Percentiles rank a stretch among this genome's conserved stretches.
Conservation (phyloP, 108 stramenopile species). For the Cyclotella sp. region DNA sequence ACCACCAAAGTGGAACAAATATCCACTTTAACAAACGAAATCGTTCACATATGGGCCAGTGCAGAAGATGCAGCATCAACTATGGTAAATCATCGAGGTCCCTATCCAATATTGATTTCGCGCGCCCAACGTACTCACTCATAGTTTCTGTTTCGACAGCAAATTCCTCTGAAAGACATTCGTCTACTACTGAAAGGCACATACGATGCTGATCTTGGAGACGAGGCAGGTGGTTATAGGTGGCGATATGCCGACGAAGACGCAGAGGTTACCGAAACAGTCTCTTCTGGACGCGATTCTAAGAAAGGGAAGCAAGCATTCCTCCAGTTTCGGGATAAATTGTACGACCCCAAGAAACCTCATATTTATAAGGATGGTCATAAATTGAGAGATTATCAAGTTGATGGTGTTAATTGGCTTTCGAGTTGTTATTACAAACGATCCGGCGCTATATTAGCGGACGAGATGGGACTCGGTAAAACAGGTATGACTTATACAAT, state of each 20-base stretch:
- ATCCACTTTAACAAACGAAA: constrained; percentile 62
- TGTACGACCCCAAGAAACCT: constrained; percentile 85
- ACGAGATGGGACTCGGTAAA: constrained; percentile 90
- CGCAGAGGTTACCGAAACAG: constrained; percentile 72
- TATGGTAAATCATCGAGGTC: constrained; percentile 20
- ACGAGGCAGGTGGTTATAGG: constrained; percentile 85
- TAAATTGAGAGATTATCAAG: constrained; percentile 92
- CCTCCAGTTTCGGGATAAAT: constrained; percentile 82
- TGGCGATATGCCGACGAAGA: constrained; percentile 84
- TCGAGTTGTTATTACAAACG: constrained; percentile 91
- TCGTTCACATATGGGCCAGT: constrained; percentile 79
- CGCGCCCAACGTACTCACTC: no score
- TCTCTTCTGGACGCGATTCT: constrained; percentile 59
- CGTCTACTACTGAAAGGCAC: constrained; percentile 68
- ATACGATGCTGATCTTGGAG: constrained; percentile 84
- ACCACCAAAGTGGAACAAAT: constrained; percentile 88
- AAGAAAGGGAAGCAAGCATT: constrained; percentile 86
- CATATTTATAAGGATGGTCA: constrained; percentile 86
- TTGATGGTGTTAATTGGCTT: constrained; percentile 97
- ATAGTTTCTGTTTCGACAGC: constrained; percentile 3
- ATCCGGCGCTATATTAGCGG: constrained; percentile 93
- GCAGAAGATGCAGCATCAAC: constrained; percentile 83
- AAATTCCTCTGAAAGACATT: constrained; percentile 72
- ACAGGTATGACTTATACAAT: constrained; percentile 31
- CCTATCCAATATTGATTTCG: no score